Evolutionary conservation across 495 filamentous ascomycete species (phyloP).

Genomic region (Saxophila tyrrhenica): DNA sequence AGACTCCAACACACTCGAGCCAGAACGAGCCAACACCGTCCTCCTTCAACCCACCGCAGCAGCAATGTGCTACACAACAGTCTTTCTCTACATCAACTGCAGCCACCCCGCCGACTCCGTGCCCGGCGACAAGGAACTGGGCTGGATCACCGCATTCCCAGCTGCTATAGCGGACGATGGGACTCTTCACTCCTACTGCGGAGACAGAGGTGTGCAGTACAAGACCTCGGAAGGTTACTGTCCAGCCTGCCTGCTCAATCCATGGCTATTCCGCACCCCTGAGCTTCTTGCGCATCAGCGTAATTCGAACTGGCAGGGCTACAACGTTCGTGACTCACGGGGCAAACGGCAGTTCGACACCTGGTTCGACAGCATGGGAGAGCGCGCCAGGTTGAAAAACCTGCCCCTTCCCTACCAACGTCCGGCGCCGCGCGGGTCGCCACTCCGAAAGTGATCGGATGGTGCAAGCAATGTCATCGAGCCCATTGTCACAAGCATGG

Average conservation of each 20-base stretch:
- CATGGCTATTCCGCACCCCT: background rate
- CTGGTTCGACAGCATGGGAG: no score
- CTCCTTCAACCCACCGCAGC: background rate
- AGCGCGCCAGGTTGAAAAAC: no score
- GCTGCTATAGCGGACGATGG: background rate
- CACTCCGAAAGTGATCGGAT: no score
- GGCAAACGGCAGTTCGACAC: no score
- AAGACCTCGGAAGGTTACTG: background rate
- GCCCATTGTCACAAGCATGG: no score
- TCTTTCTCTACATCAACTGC: background rate
- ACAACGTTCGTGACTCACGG: no score
- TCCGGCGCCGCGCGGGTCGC: no score
- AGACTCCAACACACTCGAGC: background rate
- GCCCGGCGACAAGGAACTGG: background rate
- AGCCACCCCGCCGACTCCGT: background rate
- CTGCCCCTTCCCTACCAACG: no score
- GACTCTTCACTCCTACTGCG: background rate
- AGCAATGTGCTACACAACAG: background rate
- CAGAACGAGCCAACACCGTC: background rate
- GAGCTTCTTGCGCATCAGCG: background rate
- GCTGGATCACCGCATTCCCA: background rate
- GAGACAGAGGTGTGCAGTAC: background rate
- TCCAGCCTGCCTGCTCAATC: background rate
- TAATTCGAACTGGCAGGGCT: no score
- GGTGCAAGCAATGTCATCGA: no score